Evolutionary conservation across 345 rosid species (phyloP), one percentile per base, ranked within the genome.

Genomic region (Heritiera littoralis): DNA sequence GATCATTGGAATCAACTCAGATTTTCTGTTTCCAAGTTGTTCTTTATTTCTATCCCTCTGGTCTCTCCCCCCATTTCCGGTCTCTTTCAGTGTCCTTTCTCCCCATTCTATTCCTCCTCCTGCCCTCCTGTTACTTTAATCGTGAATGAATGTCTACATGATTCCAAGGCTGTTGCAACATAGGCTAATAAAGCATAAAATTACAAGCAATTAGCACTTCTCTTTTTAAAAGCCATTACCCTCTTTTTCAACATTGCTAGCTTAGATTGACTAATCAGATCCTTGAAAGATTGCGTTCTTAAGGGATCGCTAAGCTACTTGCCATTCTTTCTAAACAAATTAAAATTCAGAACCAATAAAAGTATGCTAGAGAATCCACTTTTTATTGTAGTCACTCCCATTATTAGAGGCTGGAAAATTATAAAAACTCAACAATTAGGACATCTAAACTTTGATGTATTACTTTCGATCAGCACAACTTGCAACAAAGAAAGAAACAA

Each of bases 31-130:
- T 48, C 58, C 58, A 14, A 28, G 41, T 67, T n/a, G 35, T 28
- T 70, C 74, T 70, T 23, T 70, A 70, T 13, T 12, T 28, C 13
- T 30, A 2, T 92, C n/a, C 38, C 18, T 18, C n/a, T 7, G 10
- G n/a, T 69, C 23, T 13, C 40, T 48, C 74, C 9, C 38, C n/a
- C 56, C 15, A 20, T 28, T 70, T 3, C n/a, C 58, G 58, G 28
- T 51, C 60, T 15, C 75, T 51, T 51, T 51, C 59, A 0, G 45
- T 51, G 40, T 9, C 0, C 28, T 69, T 60, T 60, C 35, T 49
- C 74, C 3, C 41, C 41, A 30, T 49, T 70, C 41, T 49, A 70
- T 49, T 70, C 5, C n/a, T 70, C 58, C 41, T 28, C 11, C 87
- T 60, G 38, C 38, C 38, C 38, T 30, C 40, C 17, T 49, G 7